Evolutionary conservation across 2,329 filamentous ascomycete genomes (phyloP).

Genomic region (Colletotrichum sp.): DNA sequence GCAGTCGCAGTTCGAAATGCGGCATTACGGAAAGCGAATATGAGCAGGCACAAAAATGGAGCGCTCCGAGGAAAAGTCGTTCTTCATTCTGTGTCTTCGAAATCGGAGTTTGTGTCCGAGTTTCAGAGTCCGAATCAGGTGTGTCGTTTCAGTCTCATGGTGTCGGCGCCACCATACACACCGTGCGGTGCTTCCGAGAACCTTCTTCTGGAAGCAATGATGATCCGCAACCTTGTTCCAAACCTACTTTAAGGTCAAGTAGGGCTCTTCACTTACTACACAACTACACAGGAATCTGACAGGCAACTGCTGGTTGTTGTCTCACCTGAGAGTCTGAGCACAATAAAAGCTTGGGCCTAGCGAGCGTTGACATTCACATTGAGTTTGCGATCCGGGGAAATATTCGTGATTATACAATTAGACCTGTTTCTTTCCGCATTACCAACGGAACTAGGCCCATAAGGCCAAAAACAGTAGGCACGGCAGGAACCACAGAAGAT

Average conservation of each 20-base stretch:
- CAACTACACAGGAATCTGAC: neutral
- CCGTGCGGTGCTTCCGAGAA: neutral
- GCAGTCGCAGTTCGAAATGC: neutral
- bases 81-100: neutral
- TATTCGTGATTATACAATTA: neutral
- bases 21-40: neutral
- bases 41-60: neutral
- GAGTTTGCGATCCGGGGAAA: neutral
- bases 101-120: neutral
- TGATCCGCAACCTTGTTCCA: neutral
- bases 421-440: neutral
- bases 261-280: neutral
- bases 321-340: neutral
- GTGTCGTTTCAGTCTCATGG: neutral
- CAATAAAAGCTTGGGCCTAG: neutral
- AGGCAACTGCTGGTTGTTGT: neutral
- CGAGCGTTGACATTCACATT: neutral
- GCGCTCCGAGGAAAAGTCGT: neutral
- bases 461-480: accelerated
- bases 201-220: neutral
- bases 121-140: neutral
- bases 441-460: neutral
- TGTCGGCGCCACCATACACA: neutral
- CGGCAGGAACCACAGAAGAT: neutral
- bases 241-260: neutral